A percentile compares a stretch with the other conserved stretches of the same genome.
These are phyloP conservation scores for Gastrolobium villosum DNA, from an alignment of 306 rosid genomes.

Conservation along the genomic window DNA sequence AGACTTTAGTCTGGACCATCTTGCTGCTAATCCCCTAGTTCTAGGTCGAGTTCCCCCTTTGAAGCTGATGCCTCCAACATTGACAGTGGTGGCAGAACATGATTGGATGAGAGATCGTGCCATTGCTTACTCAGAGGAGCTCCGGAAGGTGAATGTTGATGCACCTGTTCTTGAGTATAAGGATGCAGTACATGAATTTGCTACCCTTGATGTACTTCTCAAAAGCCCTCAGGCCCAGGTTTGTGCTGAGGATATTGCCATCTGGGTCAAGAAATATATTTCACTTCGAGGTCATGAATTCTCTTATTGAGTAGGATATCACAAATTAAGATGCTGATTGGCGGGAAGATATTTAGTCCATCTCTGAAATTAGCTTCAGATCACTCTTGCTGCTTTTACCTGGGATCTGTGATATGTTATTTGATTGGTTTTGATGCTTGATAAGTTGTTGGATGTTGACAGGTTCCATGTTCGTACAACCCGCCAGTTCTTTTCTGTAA, in stretches of 20 bases:
- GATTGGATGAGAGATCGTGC: constrained; percentile 99
- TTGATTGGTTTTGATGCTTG: constrained; percentile 53
- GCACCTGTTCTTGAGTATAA: constrained; percentile 94
- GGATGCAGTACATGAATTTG: constrained; percentile 96
- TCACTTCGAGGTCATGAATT: constrained; percentile 96
- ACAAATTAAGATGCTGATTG: constrained; percentile 38
- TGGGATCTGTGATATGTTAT: constrained; percentile 44
- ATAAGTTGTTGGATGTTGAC: constrained; percentile 43
- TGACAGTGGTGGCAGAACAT: constrained; percentile 96
- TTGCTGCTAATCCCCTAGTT: constrained; percentile 89
- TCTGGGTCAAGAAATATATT: constrained; percentile 92
- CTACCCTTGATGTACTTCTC: constrained; percentile 89
- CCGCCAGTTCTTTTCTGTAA: constrained; percentile 62
- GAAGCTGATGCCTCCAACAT: constrained; percentile 93
- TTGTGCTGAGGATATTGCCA: constrained; percentile 94
- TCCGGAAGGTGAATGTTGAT: constrained; percentile 89
- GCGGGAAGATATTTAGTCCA: constrained; percentile 37
- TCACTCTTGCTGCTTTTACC: constrained; percentile 45
- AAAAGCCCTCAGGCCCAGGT: constrained; percentile 96
- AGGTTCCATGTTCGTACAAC: constrained; percentile 44
- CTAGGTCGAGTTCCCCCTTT: constrained; percentile 80
- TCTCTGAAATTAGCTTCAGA: constrained; percentile 44
- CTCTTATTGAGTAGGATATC: constrained; percentile 73
- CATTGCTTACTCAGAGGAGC: constrained; percentile 97
- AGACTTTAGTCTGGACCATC: constrained; percentile 89